phyloP scores from a whole-genome alignment of 257 asterid genomes.

The Gardenia jasminoides region DNA sequence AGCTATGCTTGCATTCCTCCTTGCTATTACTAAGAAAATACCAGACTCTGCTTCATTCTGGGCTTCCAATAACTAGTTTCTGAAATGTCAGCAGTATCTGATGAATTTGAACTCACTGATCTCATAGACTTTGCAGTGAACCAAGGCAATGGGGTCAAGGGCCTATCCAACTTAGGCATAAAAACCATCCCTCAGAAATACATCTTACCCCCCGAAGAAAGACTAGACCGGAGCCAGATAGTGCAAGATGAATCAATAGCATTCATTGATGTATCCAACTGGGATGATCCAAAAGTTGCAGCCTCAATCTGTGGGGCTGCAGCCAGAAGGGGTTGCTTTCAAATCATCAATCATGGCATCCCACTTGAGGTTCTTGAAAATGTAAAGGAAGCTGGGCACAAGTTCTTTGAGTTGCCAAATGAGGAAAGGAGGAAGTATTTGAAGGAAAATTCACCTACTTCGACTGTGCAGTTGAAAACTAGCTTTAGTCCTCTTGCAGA shows the following conservation, averaged over 20 bases:
- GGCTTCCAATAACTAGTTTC: neutral
- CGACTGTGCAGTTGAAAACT: slow-evolving; percentile 39
- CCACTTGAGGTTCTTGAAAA: slow-evolving; percentile 46
- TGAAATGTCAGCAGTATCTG: slow-evolving; percentile 27
- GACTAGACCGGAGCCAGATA: slow-evolving; percentile 29
- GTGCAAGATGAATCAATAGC: slow-evolving; percentile 36
- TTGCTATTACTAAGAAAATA: too few species aligned
- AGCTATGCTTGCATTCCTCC: too few species aligned
- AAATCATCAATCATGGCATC: slow-evolving; percentile 48
- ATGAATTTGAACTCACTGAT: slow-evolving; percentile 22
- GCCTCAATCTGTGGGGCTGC: slow-evolving; percentile 44
- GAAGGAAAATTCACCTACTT: slow-evolving; percentile 49
- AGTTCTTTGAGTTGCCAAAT: slow-evolving; percentile 47
- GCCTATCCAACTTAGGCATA: slow-evolving; percentile 39
- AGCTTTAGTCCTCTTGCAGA: slow-evolving; percentile 47
- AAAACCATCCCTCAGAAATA: slow-evolving; percentile 32
- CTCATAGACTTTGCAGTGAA: slow-evolving; percentile 38
- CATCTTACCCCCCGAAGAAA: slow-evolving; percentile 40
- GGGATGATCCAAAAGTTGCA: slow-evolving; percentile 30
- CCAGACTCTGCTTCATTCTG: too few species aligned
- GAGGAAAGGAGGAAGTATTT: slow-evolving; percentile 47
- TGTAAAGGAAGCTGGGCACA: slow-evolving; percentile 36
- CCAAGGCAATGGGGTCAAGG: slow-evolving; percentile 52
- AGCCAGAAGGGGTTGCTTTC: slow-evolving; percentile 45
- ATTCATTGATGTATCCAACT: slow-evolving; percentile 40